A percentile compares a stretch with the other conserved stretches of the same genome.
phyloP scores from a whole-genome alignment of 139 green algal species.

The Picochlorum sp. region DNA sequence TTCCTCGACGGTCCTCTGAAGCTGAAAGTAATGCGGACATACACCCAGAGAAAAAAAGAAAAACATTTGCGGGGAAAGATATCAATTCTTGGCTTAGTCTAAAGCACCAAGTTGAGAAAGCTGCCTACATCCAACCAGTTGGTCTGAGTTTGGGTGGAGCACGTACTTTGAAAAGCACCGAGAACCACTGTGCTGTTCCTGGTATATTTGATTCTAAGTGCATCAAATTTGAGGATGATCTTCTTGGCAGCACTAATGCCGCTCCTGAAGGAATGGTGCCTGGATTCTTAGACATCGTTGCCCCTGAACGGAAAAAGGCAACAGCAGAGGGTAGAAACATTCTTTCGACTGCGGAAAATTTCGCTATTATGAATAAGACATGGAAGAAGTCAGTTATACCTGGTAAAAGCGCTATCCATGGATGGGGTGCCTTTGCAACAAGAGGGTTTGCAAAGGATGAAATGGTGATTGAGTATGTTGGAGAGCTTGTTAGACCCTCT shows the following conservation, averaged over 20 bases:
- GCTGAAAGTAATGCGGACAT: too few species aligned
- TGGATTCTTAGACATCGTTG: not conserved
- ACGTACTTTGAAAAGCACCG: too few species aligned
- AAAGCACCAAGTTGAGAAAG: too few species aligned
- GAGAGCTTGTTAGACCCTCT: constrained; percentile 39
- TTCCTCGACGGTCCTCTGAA: too few species aligned
- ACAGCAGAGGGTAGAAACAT: not conserved
- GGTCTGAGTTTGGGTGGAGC: too few species aligned
- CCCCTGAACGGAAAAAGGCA: not conserved
- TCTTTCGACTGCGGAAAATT: constrained; percentile 7
- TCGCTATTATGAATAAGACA: constrained; percentile 21
- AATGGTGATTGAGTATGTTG: constrained; percentile 61
- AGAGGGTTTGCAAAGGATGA: constrained; percentile 30
- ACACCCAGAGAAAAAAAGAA: too few species aligned
- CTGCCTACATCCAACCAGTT: too few species aligned
- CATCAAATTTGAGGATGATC: not conserved
- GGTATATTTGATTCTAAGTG: not conserved
- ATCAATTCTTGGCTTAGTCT: too few species aligned
- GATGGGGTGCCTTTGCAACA: constrained; percentile 65
- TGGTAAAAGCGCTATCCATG: constrained; percentile 76
- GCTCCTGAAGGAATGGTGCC: not conserved
- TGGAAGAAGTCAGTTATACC: constrained; percentile 24
- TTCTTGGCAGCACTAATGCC: not conserved
- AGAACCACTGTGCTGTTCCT: too few species aligned
- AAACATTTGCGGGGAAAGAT: too few species aligned